These are phyloP conservation scores for Pichia sp. DNA, from an alignment of 1,139 yeast species.

Conservation along the genomic window DNA sequence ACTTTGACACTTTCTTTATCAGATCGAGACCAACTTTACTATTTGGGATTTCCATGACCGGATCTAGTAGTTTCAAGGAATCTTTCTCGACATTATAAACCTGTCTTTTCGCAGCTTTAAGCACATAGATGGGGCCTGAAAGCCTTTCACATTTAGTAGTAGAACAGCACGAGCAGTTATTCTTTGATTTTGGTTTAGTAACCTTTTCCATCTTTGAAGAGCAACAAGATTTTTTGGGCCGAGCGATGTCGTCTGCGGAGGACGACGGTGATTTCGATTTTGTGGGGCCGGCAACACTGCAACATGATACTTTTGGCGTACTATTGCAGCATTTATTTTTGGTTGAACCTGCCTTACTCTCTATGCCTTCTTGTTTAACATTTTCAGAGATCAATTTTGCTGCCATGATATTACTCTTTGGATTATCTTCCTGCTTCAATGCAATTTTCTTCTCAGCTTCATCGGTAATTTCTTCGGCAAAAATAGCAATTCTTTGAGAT, in stretches of 20 bases:
- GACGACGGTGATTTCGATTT: too few species aligned
- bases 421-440: constrained; percentile 4
- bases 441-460: constrained; percentile 4
- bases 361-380: too few species aligned
- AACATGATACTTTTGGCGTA: too few species aligned
- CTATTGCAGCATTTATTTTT: too few species aligned
- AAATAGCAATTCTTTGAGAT: constrained; percentile 50
- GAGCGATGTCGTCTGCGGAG: too few species aligned
- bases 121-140: constrained; percentile 33
- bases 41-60: constrained; percentile 27
- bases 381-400: constrained; percentile 6
- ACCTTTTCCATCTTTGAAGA: background rate
- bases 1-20: constrained; percentile 19
- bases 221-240: too few species aligned
- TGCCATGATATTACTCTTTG: constrained; percentile 4
- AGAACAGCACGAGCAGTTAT: constrained; percentile 4
- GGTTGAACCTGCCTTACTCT: too few species aligned
- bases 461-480: constrained; percentile 37
- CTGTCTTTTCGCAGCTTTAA: constrained; percentile 43
- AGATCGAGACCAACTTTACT: constrained; percentile 25
- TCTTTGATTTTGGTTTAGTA: background rate
- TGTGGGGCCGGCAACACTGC: too few species aligned
- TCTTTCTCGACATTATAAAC: constrained; percentile 44
- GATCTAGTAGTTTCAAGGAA: constrained; percentile 26
- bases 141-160: background rate